Evolutionary conservation across 176 grass and related monocot species (phyloP), one percentile per base, ranked within the genome.

Genomic region (Avena sativa): DNA sequence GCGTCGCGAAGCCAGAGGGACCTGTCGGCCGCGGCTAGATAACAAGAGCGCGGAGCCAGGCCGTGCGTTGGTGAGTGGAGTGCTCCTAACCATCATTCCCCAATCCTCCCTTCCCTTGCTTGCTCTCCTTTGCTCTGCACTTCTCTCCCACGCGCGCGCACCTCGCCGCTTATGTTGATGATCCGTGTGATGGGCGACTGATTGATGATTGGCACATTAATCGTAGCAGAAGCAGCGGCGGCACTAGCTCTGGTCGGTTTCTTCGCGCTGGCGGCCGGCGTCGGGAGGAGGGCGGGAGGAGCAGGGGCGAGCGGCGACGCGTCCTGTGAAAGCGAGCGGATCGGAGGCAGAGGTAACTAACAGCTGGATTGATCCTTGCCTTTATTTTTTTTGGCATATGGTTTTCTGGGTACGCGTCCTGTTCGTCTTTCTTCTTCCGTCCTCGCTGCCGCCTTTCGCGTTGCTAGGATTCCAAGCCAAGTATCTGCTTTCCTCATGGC

Each of bases 1-100:
- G 52, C 46, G 71, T 52, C 85, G 82, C 90, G 53, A 76, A 61
- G 68, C 65, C 88, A 90, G 89, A 92, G 85, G 71, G n/a, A 78
- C 56, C 48, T 92, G 89, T 88, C 87, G 87, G 84, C 17, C 26
- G 47, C 51, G 2, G 48, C 43, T n/a, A 57, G 74, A 50, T 55
- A 55, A 57, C 82, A 83, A 80, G 87, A 40, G 73, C 71, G 6
- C 2, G 57, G 68, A 80, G 89, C 69, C 47, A 57, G 4, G 0
- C 46, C 79, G 40, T 9, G 59, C 63, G 59, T 14, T 10, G 51
- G 63, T 81, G 82, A 58, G 86, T 66, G 76, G n/a, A 26, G 1
- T 57, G 14, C n/a, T 74, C 12, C 2, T 9, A 3, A 30, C 64
- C 44, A 81, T 84, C 66, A 88, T 90, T 76, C 58, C 64, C 69